Conservation (phyloP, 2,329 filamentous ascomycete genomes). For the Colletotrichum gloeosporioides region DNA sequence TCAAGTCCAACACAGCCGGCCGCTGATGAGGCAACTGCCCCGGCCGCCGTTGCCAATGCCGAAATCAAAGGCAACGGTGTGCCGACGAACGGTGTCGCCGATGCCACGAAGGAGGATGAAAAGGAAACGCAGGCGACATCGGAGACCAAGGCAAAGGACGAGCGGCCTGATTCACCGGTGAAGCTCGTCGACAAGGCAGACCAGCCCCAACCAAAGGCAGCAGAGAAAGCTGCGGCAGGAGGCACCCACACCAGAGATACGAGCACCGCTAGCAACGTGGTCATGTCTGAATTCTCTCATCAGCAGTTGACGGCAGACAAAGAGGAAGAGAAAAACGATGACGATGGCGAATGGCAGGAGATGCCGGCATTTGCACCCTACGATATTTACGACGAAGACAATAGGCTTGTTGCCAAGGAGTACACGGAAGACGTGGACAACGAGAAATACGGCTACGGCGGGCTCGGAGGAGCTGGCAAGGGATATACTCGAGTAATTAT, state of each 20-base stretch:
- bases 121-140: neutral
- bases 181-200: conserved; percentile 16
- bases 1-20: neutral
- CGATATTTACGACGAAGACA: conserved; percentile 95
- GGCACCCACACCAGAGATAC: conserved; percentile 30
- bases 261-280: conserved; percentile 42
- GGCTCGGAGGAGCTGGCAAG: conserved; percentile 87
- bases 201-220: conserved; percentile 15
- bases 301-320: conserved; percentile 72
- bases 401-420: conserved; percentile 84
- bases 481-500: conserved; percentile 95
- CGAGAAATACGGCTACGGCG: conserved; percentile 71
- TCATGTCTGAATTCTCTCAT: conserved; percentile 88
- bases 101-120: neutral
- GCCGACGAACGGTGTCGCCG: neutral
- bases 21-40: neutral
- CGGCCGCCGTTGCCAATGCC: neutral
- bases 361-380: conserved; percentile 95
- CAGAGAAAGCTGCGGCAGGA: neutral
- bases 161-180: neutral
- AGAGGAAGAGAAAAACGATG: conserved; percentile 55
- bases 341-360: conserved; percentile 82
- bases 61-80: neutral
- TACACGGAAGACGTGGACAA: conserved; percentile 75
- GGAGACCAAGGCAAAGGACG: neutral